phyloP scores from a whole-genome alignment of 371 early-diverging fungal genomes.

The Circinella minor region DNA sequence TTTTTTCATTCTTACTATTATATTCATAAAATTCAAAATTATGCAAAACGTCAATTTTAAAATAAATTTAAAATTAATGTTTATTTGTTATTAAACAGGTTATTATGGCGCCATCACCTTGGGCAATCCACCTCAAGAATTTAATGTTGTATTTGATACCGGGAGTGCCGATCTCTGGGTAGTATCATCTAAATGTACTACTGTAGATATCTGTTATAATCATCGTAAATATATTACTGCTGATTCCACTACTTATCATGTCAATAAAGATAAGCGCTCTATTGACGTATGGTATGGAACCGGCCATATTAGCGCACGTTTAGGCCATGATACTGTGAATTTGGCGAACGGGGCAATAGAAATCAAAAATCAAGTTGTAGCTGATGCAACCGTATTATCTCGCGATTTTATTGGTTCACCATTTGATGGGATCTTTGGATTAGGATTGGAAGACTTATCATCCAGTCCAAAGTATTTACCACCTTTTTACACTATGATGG shows the following conservation, averaged over 20 bases:
- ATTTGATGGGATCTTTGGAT: constrained; percentile 75
- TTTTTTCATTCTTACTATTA: background rate
- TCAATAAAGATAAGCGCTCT: constrained; percentile 6
- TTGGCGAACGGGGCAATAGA: constrained; percentile 45
- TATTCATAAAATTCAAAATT: background rate
- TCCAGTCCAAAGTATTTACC: constrained; percentile 51
- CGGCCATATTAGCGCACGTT: constrained; percentile 55
- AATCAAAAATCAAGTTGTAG: constrained; percentile 53
- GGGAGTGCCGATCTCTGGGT: constrained; percentile 86
- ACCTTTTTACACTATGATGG: constrained; percentile 75
- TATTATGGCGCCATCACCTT: constrained; percentile 67
- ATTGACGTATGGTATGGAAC: constrained; percentile 71
- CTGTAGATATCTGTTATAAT: constrained; percentile 58
- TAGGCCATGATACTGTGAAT: constrained; percentile 54
- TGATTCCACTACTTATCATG: constrained; percentile 17
- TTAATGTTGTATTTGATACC: constrained; percentile 78
- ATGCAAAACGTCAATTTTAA: background rate
- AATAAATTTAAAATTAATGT: background rate
- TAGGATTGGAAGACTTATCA: constrained; percentile 63
- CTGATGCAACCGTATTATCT: constrained; percentile 58
- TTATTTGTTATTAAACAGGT: constrained; percentile 27
- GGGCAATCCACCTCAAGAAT: constrained; percentile 72
- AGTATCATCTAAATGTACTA: constrained; percentile 87
- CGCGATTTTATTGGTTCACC: constrained; percentile 60
- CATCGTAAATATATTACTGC: constrained; percentile 27